Conservation (phyloP, 352 stramenopile genomes). For the Peronospora farinosa region DNA sequence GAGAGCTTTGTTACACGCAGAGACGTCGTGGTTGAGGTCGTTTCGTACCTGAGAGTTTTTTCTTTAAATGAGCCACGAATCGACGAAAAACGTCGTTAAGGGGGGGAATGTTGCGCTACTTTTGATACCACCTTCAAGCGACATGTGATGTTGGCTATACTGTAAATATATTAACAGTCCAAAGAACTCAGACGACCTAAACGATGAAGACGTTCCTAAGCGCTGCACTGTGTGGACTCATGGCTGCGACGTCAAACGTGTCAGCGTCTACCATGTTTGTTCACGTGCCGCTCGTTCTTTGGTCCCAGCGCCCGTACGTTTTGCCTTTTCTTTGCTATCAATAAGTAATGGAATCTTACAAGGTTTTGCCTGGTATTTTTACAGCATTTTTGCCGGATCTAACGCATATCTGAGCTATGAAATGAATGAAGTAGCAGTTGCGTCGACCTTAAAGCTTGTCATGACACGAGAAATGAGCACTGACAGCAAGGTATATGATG, state of each 20-base stretch:
- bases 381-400: conserved; percentile 39
- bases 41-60: conserved; percentile 2
- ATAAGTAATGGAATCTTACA: conserved; percentile 1
- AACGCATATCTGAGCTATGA: conserved; percentile 45
- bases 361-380: neutral
- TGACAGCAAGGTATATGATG: conserved; percentile 34
- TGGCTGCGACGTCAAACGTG: conserved; percentile 7
- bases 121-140: conserved; percentile 4
- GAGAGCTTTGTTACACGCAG: neutral
- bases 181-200: neutral
- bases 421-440: conserved; percentile 39
- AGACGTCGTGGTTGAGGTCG: neutral
- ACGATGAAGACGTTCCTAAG: conserved; percentile 32
- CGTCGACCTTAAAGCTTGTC: conserved; percentile 25
- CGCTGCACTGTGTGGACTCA: conserved; percentile 25
- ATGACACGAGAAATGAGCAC: conserved; percentile 23
- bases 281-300: conserved; percentile 58
- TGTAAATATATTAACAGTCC: too few relatives aligned
- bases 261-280: conserved; percentile 31
- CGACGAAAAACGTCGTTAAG: conserved; percentile 9
- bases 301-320: conserved; percentile 61
- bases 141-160: conserved; percentile 1
- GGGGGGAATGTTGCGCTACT: conserved; percentile 5
- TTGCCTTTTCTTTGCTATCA: conserved; percentile 1
- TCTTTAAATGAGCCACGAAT: conserved; percentile 27